Evolutionary conservation across 768 basidiomycete species (phyloP), one percentile per base, ranked within the genome.

Genomic region (Boletellus ananas): DNA sequence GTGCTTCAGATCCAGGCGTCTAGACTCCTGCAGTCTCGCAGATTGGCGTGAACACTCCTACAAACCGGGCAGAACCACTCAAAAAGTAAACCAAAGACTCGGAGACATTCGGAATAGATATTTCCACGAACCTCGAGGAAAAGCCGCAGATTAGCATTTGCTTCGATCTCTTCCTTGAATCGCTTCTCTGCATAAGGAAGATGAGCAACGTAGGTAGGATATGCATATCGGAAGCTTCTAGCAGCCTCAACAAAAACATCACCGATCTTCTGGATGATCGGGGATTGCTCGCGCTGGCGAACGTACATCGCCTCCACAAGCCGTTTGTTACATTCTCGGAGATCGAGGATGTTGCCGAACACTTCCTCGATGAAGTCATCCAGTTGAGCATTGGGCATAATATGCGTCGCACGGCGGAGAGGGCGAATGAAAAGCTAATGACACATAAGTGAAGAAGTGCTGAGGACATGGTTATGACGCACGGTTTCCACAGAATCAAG

Each of bases 161-260:
- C 72, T 40, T 93, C 90, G 29, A 83, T 70, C 72, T 96, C 95
- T 25, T 94, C 89, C 63, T 89, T 90, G 63, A 97, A 70, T 50
- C 87, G 72, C 70, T 87, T 89, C 70, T 94, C 93, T 1, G 91
- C 93, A 7, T 85, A 70, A 1, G 91, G 92, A 38, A 92, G 77
- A 66, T 89, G 85, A 1, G 89, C 90, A 31, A 91, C 79, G 58
- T 94, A 96, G 6, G 78, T 78, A 3, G 92, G 90, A 63, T 98
- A 98, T 3, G 86, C 84, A 33, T 84, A 73, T 37, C 90, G 79
- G 72, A 96, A 96, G 59, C 94, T 89, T 6, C 88, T 81, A 1
- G 93, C 94, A 6, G 88, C 86, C 23, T 85, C 80, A 34, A 96
- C 73, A 64, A 95, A 91, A 41, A 96, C 80, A 61, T 95, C 93